These are phyloP conservation scores for Mikania micrantha DNA, from an alignment of 129 eudicot species.

Conservation along the genomic window DNA sequence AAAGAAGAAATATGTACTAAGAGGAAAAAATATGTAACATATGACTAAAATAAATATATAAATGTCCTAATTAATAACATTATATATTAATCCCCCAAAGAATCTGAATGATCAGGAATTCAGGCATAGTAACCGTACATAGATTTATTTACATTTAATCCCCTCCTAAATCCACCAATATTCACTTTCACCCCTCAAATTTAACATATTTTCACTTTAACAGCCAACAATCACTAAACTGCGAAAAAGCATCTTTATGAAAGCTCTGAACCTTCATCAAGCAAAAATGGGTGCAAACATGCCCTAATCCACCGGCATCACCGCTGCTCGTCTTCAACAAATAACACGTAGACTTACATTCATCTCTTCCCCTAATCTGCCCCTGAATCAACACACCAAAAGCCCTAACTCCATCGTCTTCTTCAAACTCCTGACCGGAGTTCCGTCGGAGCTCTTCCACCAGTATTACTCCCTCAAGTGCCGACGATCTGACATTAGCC, in stretches of 20 bases:
- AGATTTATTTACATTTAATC: background rate
- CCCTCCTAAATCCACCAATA: background rate
- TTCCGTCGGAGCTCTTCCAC: constrained; percentile 46
- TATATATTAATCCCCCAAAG: too few species aligned
- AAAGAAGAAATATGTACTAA: too few species aligned
- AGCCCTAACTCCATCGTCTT: constrained; percentile 39
- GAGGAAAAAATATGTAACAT: too few species aligned
- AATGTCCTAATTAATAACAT: too few species aligned
- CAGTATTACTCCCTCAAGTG: constrained; percentile 52
- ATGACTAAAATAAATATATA: too few species aligned
- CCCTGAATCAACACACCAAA: constrained; percentile 62
- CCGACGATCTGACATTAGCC: constrained; percentile 11
- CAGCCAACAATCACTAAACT: constrained; percentile 53
- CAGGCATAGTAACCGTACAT: background rate
- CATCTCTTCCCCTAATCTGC: constrained; percentile 31
- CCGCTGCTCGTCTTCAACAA: constrained; percentile 62
- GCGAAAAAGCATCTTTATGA: constrained; percentile 40
- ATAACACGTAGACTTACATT: constrained; percentile 51
- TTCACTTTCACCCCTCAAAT: constrained; percentile 7
- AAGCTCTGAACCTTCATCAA: constrained; percentile 53
- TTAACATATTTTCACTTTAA: constrained; percentile 2
- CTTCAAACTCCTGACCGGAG: background rate
- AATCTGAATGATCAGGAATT: background rate
- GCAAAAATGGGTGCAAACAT: constrained; percentile 58
- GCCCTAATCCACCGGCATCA: constrained; percentile 43